Base-by-base conservation (phyloP, 2,329 filamentous ascomycete genomes). In the Botrytis porri region DNA sequence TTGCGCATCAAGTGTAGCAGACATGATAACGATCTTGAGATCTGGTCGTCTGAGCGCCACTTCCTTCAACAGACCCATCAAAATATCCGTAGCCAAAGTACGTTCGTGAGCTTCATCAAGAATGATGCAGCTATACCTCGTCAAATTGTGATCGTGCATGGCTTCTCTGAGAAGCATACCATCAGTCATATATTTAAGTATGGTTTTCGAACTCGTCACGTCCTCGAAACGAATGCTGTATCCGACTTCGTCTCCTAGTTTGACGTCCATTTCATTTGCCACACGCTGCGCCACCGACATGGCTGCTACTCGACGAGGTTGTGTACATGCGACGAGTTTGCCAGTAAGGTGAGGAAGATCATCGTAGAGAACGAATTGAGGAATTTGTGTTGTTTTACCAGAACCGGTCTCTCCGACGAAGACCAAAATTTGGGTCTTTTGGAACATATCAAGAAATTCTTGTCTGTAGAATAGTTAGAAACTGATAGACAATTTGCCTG, bases 181-280 rank as follows among this genome's bases (percentile, higher is more conserved):
- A 81, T 99, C 96, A 62, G 97, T 99, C 96, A 99, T 99, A 86
- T 99, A 99, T 86, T 99, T 99, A 81, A 99, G 89, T 75, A 97
- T 89, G 1, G 96, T 99, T 83, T 93, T 94, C 73, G 90, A 89
- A 69, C 92, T 89, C 1, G 96, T 98, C 85, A 90, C 93, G 82
- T 99, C 96, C 83, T 99, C 97, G 83, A 99, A 99, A 86, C 96
- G 94, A 82, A 99, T 98, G 82, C 93, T 98, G 85, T 98, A 99
- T 83, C 96, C 96, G 72, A 99, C 95, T 84, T 98, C 95, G 77
- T 98, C 90, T 74, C 96, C 96, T 39, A 99, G 88, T 74, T 88
- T 90, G 77, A 98, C 95, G 81, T 98, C 96, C 87, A 99, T 92
- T 84, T 99, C 96, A 80, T 97, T 90, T 41, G 97, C 94, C 45